These are phyloP conservation scores for Aspergillus nanangensis DNA, from an alignment of 495 filamentous ascomycete genomes.

Conservation along the genomic window DNA sequence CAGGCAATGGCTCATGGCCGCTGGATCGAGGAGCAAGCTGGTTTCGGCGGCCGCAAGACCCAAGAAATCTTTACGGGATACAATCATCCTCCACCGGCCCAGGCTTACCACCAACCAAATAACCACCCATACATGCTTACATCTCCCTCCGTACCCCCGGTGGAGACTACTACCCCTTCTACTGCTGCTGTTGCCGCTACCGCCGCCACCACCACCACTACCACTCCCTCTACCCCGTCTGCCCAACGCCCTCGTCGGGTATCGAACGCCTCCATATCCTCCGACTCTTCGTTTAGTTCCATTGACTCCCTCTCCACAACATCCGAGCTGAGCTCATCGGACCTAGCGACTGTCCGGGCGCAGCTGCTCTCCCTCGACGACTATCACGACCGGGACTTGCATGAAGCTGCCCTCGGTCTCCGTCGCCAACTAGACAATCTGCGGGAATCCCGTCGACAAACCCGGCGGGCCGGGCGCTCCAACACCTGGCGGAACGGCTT, in stretches of 20 bases:
- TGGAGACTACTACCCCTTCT: no score
- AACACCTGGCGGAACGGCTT: conserved; percentile 22
- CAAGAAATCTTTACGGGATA: conserved; percentile 13
- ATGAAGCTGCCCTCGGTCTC: conserved; percentile 37
- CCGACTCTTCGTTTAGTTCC: conserved; percentile 37
- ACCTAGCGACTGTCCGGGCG: conserved; percentile 35
- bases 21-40: conserved; percentile 40
- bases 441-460: conserved; percentile 35
- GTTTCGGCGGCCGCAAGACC: conserved; percentile 24
- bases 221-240: conserved; percentile 3
- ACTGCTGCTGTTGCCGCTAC: no score
- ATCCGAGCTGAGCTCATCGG: conserved; percentile 36
- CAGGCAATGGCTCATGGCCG: conserved; percentile 37
- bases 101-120: conserved; percentile 9
- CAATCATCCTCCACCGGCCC: background rate
- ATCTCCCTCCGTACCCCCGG: no score
- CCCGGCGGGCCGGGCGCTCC: conserved; percentile 17
- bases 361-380: conserved; percentile 36
- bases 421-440: conserved; percentile 32
- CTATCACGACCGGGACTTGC: conserved; percentile 36
- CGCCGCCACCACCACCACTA: background rate
- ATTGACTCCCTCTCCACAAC: conserved; percentile 40
- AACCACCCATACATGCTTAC: conserved; percentile 6
- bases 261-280: conserved; percentile 32
- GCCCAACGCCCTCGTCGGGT: conserved; percentile 24